Percentiles rank a stretch among this genome's conserved stretches.
Evolutionary conservation across 2,329 filamentous ascomycete species (phyloP).

Genomic region (Ophiostoma tasmaniense): DNA sequence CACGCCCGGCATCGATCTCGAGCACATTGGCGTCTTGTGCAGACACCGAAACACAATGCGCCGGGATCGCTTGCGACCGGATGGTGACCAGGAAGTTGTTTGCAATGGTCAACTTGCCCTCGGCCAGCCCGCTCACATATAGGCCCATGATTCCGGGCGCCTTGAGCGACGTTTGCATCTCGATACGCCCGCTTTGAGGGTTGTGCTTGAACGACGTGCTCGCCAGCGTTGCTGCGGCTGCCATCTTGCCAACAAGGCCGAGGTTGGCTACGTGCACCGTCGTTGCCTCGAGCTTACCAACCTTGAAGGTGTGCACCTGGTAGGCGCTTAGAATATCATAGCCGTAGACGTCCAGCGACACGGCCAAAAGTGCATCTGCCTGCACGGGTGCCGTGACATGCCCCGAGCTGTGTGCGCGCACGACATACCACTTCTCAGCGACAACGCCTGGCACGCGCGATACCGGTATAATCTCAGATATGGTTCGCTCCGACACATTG

Average conservation of each 20-base stretch:
- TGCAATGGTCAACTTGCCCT: slow-evolving; percentile 43
- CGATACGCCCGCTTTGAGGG: slow-evolving; percentile 48
- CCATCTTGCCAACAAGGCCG: slow-evolving; percentile 82
- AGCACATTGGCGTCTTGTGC: slow-evolving; percentile 50
- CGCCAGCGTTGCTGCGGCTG: slow-evolving; percentile 69
- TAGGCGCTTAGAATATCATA: slow-evolving; percentile 79
- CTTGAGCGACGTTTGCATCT: slow-evolving; percentile 63
- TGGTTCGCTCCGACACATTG: slow-evolving; percentile 58
- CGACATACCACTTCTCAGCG: slow-evolving; percentile 49
- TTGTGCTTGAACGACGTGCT: slow-evolving; percentile 44
- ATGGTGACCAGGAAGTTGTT: slow-evolving; percentile 68
- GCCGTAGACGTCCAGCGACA: slow-evolving; percentile 55
- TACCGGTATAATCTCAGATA: slow-evolving; percentile 62
- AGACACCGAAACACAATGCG: slow-evolving; percentile 54
- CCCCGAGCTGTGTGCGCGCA: slow-evolving; percentile 64
- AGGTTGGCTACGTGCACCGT: slow-evolving; percentile 59
- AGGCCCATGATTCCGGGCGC: slow-evolving; percentile 69
- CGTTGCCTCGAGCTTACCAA: slow-evolving; percentile 25
- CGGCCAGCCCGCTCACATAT: slow-evolving; percentile 63
- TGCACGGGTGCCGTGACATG: slow-evolving; percentile 46
- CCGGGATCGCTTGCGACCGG: slow-evolving; percentile 60
- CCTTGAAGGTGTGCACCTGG: slow-evolving; percentile 49
- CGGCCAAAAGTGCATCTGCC: slow-evolving; percentile 42
- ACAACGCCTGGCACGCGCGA: slow-evolving; percentile 64
- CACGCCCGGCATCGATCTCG: slow-evolving; percentile 65